phyloP scores from a whole-genome alignment of 805 yeast genomes.

The Maudiozyma barnettii region DNA sequence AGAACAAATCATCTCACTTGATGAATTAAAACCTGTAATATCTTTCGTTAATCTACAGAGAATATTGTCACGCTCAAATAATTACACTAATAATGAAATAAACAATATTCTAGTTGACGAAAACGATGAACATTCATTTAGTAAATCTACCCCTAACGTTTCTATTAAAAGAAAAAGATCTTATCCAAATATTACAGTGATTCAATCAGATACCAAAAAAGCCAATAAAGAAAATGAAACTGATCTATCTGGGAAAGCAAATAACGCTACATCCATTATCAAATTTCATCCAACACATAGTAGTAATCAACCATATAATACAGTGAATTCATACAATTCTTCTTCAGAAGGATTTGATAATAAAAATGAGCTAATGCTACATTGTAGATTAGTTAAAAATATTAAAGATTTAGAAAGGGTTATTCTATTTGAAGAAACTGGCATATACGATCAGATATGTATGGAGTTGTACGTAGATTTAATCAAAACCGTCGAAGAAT shows the following conservation, averaged over 20 bases:
- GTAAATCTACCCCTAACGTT: slow-evolving; percentile 20
- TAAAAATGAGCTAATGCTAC: slow-evolving; percentile 20
- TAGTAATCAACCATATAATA: slow-evolving; percentile 6
- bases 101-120: slow-evolving; percentile 3
- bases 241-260: slow-evolving; percentile 3
- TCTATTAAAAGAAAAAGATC: slow-evolving; percentile 22
- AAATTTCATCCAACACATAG: slow-evolving; percentile 26
- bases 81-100: not conserved
- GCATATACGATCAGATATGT: slow-evolving; percentile 41
- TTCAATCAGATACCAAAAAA: slow-evolving; percentile 10
- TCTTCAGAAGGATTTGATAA: not conserved
- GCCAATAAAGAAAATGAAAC: not conserved
- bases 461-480: slow-evolving; percentile 52
- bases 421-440: slow-evolving; percentile 31
- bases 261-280: slow-evolving; percentile 22
- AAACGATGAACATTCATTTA: slow-evolving; percentile 13
- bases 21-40: slow-evolving; percentile 52
- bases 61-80: slow-evolving; percentile 5
- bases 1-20: slow-evolving; percentile 46
- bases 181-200: slow-evolving; percentile 21
- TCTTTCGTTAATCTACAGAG: slow-evolving; percentile 48
- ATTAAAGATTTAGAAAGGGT: slow-evolving; percentile 35
- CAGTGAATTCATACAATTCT: not conserved
- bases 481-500: slow-evolving; percentile 42
- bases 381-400: slow-evolving; percentile 39